Evolutionary conservation across 1,284 basidiomycete species (phyloP).

Genomic region (Clitocybe nebularis): DNA sequence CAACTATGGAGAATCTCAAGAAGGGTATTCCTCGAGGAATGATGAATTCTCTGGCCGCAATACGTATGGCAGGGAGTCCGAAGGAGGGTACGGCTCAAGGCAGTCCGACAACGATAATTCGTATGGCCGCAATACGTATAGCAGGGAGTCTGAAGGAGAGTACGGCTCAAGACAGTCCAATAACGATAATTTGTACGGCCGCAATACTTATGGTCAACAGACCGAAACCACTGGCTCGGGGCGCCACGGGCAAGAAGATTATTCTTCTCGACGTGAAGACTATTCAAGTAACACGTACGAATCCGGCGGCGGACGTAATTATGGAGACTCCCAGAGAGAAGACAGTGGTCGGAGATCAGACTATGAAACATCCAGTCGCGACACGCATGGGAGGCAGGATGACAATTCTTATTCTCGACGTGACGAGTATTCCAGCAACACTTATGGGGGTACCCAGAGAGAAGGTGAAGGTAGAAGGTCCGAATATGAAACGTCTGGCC

Average conservation of each 20-base stretch:
- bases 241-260: not conserved
- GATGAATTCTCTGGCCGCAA: too few relatives aligned
- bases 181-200: constrained; percentile 4
- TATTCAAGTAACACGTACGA: not conserved
- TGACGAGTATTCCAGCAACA: too few relatives aligned
- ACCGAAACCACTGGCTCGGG: not conserved
- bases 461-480: not conserved
- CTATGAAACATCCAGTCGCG: not conserved
- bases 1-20: constrained; percentile 2
- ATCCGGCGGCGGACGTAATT: not conserved
- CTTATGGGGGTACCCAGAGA: too few relatives aligned
- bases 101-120: constrained; percentile 7
- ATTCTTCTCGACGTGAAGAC: too few relatives aligned
- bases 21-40: too few relatives aligned
- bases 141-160: constrained; percentile 6
- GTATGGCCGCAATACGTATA: not conserved
- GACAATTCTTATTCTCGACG: too few relatives aligned
- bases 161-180: constrained; percentile 9
- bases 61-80: too few relatives aligned
- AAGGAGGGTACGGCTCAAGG: constrained; percentile 8
- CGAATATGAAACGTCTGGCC: not conserved
- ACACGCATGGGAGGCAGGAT: not conserved
- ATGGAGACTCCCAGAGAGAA: not conserved
- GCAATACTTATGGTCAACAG: constrained; percentile 5
- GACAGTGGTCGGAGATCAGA: not conserved